These are phyloP conservation scores for Bolboschoenus planiculmis DNA, from an alignment of 176 grass and related monocot species.

Conservation along the genomic window DNA sequence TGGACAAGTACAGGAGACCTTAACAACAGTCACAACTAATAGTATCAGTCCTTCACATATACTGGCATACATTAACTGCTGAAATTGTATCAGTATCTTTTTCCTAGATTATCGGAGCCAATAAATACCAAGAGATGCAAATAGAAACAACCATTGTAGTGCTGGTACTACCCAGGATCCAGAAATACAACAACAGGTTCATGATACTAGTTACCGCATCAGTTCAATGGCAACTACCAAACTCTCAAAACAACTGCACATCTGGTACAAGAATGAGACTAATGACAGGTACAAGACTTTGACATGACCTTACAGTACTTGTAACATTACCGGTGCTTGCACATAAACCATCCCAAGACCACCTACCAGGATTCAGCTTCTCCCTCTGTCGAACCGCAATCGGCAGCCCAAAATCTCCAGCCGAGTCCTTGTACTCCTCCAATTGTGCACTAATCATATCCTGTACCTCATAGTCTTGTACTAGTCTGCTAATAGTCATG, in stretches of 20 bases:
- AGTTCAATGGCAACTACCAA: background rate
- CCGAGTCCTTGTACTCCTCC: constrained; percentile 29
- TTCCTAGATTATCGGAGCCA: background rate
- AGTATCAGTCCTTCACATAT: background rate
- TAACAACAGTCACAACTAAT: background rate
- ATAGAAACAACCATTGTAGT: background rate
- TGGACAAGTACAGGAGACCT: background rate
- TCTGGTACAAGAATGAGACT: background rate
- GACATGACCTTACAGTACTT: constrained; percentile 5
- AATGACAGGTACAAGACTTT: background rate
- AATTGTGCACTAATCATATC: constrained; percentile 28
- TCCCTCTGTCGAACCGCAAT: constrained; percentile 13
- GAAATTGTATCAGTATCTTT: background rate
- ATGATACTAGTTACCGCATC: background rate
- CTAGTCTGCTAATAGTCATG: constrained; percentile 32
- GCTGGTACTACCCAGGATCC: background rate
- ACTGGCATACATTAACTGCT: background rate
- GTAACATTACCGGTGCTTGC: background rate
- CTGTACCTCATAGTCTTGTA: constrained; percentile 22
- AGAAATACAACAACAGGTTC: background rate
- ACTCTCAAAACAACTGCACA: background rate
- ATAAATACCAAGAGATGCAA: background rate
- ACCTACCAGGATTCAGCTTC: constrained; percentile 27
- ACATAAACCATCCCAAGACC: background rate
- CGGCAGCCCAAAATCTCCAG: constrained; percentile 7